Base-by-base conservation (phyloP, 768 basidiomycete genomes). In the Leccinum longicurvipes region DNA sequence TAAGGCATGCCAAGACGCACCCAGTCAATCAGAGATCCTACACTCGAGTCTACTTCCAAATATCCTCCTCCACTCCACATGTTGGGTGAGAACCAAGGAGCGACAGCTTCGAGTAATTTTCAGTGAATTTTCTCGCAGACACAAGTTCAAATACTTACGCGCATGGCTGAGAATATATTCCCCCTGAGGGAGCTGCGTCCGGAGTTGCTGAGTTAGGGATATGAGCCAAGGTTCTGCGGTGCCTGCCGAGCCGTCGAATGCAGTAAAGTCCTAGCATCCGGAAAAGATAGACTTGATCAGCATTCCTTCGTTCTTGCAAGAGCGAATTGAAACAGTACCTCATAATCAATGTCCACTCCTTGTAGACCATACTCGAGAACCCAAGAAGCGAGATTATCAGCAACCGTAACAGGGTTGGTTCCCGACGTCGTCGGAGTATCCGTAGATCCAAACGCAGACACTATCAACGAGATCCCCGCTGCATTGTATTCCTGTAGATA, bases 391-490 rank as follows among this genome's bases (percentile, higher is more conserved):
- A 82, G 63, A n/a, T 70, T 69, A 53, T 75, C 68, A 0, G 80
- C 80, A 7, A 70, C 67, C 11, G 50, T 54, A 19, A 70, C 62
- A 1, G 80, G 72, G 55, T 79, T 70, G 2, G 57, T 61, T 15
- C 74, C 74, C n/a, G 66, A 61, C 3, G 75, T 64, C 7, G 79
- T 81, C 6, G 80, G 80, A 6, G 66, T 59, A 28, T 67, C 67
- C 0, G 59, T 57, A 9, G 77, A 72, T 11, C 80, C 80, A 59
- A 84, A 83, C 10, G 74, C 74, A 50, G 81, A 80, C 3, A 84
- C 83, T 57, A 84, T 76, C 24, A 85, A 63, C 49, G 77, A 77
- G 62, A 83, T 82, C n/a, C 82, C 82, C 6, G 81, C 82, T 5
- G 77, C 75, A 12, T 72, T 72, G 62, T 84, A 84, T 53, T 79